These are phyloP conservation scores for Bolboschoenus planiculmis DNA, from an alignment of 176 grass and related monocot species.

Conservation along the genomic window DNA sequence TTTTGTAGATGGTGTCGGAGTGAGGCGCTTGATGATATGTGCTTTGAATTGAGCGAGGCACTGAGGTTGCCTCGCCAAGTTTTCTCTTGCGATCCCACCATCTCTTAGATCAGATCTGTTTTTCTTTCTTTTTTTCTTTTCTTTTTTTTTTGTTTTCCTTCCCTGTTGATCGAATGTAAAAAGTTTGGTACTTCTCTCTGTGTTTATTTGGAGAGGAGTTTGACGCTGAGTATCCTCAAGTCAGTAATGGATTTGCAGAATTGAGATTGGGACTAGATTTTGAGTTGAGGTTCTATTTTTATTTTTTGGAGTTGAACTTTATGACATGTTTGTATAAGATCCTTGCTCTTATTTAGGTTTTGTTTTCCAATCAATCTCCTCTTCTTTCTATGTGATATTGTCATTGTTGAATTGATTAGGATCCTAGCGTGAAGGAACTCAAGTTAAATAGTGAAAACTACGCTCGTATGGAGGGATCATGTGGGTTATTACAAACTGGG, in stretches of 20 bases:
- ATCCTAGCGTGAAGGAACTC: neutral
- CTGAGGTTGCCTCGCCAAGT: conserved; percentile 75
- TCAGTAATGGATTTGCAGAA: neutral
- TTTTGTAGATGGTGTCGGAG: conserved; percentile 80
- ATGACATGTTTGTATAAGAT: neutral
- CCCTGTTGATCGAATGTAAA: neutral
- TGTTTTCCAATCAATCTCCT: neutral
- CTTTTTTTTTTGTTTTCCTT: neutral
- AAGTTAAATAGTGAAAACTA: neutral
- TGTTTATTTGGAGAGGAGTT: neutral
- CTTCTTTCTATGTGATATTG: too few species aligned
- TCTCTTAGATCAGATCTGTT: neutral
- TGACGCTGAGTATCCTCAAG: neutral
- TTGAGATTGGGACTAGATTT: neutral
- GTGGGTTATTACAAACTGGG: neutral
- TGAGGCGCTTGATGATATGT: conserved; percentile 86
- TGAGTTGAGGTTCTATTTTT: neutral
- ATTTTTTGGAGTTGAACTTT: neutral
- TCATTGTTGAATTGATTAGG: neutral
- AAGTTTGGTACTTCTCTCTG: neutral
- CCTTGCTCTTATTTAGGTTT: neutral
- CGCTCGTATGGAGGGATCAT: neutral
- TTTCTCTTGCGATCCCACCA: conserved; percentile 50
- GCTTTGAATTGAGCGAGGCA: conserved; percentile 72
- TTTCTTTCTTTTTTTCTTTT: neutral